Evolutionary conservation across 352 stramenopile genomes (phyloP), one percentile per base, ranked within the genome.

Genomic region (Aphanomyces astaci): DNA sequence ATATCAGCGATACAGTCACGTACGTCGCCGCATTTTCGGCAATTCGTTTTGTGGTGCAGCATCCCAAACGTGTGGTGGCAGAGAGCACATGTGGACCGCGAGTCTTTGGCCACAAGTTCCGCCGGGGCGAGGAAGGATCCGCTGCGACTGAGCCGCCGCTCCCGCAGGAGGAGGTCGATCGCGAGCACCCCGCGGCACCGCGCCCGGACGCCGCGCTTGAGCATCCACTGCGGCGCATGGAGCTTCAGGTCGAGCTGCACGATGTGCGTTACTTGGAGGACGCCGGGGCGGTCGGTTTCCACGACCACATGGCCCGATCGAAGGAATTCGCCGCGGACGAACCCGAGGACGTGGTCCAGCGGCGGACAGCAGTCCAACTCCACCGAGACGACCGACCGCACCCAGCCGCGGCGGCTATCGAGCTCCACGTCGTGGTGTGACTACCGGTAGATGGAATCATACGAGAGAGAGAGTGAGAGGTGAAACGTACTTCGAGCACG

Each of bases 341-440:
- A 76, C 0, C 81, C 81, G 53, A 92, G 79, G 13, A 73, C 78
- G 19, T 81, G 74, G 60, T 77, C 72, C 24, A 92, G 66, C 0
- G 73, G 75, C 10, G 84, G 84, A 56, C 84, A 92, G 43, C 85
- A 92, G 1, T 82, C 78, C 3, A 94, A 59, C 3, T 82, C 80
- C 46, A 94, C 88, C n/a, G 84, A 92, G 68, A 92, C 82, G 25
- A 92, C 76, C 51, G 78, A 89, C 19, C 79, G 80, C 28, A 91
- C 84, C 82, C 84, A 94, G 7, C 86, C 86, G 57, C 84, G 78
- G 55, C 83, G 78, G 62, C 80, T 81, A 10, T 78, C 79, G 66
- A 68, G 15, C 31, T 92, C 86, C 67, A 92, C 91, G 67, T 92
- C 84, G 65, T 94, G 82, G 53, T 92, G 84, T 56, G 84, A 92